Conservation (phyloP, 2,329 filamentous ascomycete species). For the Leptographium wingfieldii region DNA sequence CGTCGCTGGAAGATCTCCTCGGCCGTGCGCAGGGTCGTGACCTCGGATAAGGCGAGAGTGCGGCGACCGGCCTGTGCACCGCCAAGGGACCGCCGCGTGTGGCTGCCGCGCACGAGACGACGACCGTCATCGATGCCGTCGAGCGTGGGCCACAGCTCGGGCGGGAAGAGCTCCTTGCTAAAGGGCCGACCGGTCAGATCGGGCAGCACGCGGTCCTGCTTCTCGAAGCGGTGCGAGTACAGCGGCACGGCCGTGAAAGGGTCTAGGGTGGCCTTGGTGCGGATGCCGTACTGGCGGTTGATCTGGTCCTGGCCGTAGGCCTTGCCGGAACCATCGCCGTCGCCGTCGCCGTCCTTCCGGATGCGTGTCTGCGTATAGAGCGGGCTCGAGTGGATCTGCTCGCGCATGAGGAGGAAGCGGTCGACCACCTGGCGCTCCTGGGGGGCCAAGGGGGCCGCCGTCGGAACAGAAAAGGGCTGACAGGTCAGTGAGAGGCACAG, state of each 20-base stretch:
- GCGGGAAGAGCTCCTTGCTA: slow-evolving; percentile 37
- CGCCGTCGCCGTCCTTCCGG: slow-evolving; percentile 18
- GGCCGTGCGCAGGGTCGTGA: slow-evolving; percentile 35
- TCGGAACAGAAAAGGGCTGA: slow-evolving; percentile 38
- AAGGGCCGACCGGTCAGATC: slow-evolving; percentile 39
- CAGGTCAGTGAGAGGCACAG: neutral
- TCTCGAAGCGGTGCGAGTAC: slow-evolving; percentile 42
- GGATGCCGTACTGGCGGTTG: slow-evolving; percentile 42
- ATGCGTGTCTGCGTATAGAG: slow-evolving; percentile 44
- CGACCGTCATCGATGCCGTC: slow-evolving; percentile 30
- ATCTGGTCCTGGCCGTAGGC: slow-evolving; percentile 45
- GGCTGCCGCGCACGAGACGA: slow-evolving; percentile 6
- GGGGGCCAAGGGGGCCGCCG: slow-evolving; percentile 28
- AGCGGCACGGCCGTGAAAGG: slow-evolving; percentile 47
- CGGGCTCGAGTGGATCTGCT: slow-evolving; percentile 40
- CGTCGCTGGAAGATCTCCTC: slow-evolving; percentile 36
- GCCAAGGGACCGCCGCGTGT: slow-evolving; percentile 9
- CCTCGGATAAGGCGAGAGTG: slow-evolving; percentile 32
- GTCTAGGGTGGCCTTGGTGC: slow-evolving; percentile 42
- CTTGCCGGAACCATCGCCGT: slow-evolving; percentile 18
- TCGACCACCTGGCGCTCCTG: slow-evolving; percentile 35
- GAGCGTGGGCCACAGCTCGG: slow-evolving; percentile 41
- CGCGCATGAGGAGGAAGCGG: slow-evolving; percentile 42
- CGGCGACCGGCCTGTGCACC: slow-evolving; percentile 11
- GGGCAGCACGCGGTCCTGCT: slow-evolving; percentile 38